Evolutionary conservation across 2,329 filamentous ascomycete species (phyloP), one percentile per base, ranked within the genome.

Genomic region (Arthrocladium fulminans): DNA sequence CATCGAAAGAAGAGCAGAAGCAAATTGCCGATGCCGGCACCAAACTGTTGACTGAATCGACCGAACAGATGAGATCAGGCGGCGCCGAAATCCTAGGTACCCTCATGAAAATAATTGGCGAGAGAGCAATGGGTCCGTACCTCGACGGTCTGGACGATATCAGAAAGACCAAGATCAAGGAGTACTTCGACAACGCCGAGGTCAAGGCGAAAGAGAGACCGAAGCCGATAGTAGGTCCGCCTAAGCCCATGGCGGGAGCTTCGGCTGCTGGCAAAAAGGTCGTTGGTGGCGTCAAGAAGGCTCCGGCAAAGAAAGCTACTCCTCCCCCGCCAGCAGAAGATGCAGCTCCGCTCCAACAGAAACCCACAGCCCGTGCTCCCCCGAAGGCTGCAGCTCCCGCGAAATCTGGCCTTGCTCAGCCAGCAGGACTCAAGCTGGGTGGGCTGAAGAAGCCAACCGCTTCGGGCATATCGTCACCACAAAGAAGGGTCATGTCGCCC

Each of bases 41-140:
- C 61, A 97, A 95, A 66, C 73, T 97, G 6, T 74, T 98, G 13
- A 83, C 89, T 0, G 92, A 98, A 63, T 90, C 87, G 0, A 89
- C 83, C 57, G 89, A 94, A 59, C 83, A 77, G 2, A 79, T 94
- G 51, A 81, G 92, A 67, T 84, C 90, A 42, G 88, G 88, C 24
- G 92, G 89, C 64, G 89, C 89, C 12, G 92, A 98, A 65, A 82
- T 92, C 27, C 73, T 98, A 2, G 92, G 94, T 54, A 95, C 89
- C 0, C 67, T 98, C 43, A 97, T 96, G 92, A 98, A 97, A 71
- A 97, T 98, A 48, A 86, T 97, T 71, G 90, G 92, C 35, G 94
- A 98, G 66, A 81, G 92, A 49, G 86, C 86, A 45, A 98, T 98
- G 92, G 88, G 85, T 37, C 84, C 87, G 7, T 86, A 94, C 63